Base-by-base conservation (phyloP, 139 green algal species). In the Penium margaritaceum region DNA sequence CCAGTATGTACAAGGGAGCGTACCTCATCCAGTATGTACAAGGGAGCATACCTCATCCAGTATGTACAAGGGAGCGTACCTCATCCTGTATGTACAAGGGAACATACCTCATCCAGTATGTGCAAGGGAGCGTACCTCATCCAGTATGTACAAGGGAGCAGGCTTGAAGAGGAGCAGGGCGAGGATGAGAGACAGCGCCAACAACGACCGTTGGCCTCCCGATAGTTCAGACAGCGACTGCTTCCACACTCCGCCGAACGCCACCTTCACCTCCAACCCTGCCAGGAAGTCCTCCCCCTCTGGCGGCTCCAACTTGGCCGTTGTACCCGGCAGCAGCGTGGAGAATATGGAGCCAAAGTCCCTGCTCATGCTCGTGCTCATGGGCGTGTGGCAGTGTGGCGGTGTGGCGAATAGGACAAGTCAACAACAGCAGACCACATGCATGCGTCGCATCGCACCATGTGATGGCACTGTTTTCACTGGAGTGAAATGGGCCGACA, bases 1-100 rank as follows among this genome's bases (percentile, higher is more conserved):
- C 95, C 43, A 99, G 83, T 73, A 99, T 99, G 86, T 99, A 99
- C 76, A 99, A n/a, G n/a, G n/a, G n/a, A n/a, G n/a, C n/a, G n/a
- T n/a, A n/a, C n/a, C n/a, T n/a, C n/a, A n/a, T n/a, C n/a, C n/a
- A n/a, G n/a, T n/a, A n/a, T n/a, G n/a, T n/a, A n/a, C n/a, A n/a
- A n/a, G n/a, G n/a, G n/a, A n/a, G n/a, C n/a, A n/a, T n/a, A n/a
- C n/a, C n/a, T n/a, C n/a, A n/a, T n/a, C n/a, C n/a, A n/a, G n/a
- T n/a, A n/a, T n/a, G n/a, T n/a, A n/a, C n/a, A n/a, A n/a, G n/a
- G n/a, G n/a, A n/a, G n/a, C n/a, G n/a, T n/a, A n/a, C n/a, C n/a
- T n/a, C n/a, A n/a, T n/a, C n/a, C n/a, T n/a, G n/a, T n/a, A n/a
- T n/a, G n/a, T n/a, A n/a, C n/a, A n/a, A n/a, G n/a, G n/a, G n/a